These are phyloP conservation scores for Psophocarpus tetragonolobus DNA, from an alignment of 306 rosid species.

Conservation along the genomic window DNA sequence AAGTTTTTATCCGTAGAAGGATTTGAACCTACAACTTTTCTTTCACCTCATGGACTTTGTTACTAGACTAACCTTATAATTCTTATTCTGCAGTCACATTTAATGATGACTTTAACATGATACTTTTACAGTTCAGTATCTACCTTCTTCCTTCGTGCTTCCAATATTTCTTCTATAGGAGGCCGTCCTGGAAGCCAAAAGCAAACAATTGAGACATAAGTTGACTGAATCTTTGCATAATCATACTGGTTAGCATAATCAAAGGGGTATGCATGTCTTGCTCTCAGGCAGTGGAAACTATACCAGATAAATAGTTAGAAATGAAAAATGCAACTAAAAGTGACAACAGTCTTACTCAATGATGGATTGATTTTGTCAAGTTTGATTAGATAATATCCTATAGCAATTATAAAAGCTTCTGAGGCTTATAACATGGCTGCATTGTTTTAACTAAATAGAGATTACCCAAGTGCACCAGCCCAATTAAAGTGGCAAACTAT, in stretches of 20 bases:
- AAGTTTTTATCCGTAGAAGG: no score
- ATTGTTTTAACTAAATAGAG: conserved; percentile 11
- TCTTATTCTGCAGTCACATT: background rate
- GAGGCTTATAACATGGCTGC: background rate
- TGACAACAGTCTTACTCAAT: background rate
- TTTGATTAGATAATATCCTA: background rate
- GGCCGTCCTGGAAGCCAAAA: conserved; percentile 68
- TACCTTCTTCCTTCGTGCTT: conserved; percentile 74
- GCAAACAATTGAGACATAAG: background rate
- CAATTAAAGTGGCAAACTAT: background rate
- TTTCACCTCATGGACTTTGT: no score
- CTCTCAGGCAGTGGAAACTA: conserved; percentile 6
- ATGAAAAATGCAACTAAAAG: conserved; percentile 10
- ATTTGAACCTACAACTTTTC: no score
- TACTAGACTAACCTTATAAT: no score
- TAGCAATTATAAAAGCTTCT: background rate
- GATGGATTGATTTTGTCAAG: conserved; percentile 12
- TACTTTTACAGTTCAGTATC: background rate
- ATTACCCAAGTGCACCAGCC: background rate
- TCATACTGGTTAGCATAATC: conserved; percentile 12
- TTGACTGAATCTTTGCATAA: background rate
- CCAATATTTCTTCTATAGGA: conserved; percentile 73
- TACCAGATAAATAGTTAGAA: background rate
- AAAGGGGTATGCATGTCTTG: background rate
- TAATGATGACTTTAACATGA: background rate